phyloP scores from a whole-genome alignment of 805 yeast species.

The Metschnikowia anglica region DNA sequence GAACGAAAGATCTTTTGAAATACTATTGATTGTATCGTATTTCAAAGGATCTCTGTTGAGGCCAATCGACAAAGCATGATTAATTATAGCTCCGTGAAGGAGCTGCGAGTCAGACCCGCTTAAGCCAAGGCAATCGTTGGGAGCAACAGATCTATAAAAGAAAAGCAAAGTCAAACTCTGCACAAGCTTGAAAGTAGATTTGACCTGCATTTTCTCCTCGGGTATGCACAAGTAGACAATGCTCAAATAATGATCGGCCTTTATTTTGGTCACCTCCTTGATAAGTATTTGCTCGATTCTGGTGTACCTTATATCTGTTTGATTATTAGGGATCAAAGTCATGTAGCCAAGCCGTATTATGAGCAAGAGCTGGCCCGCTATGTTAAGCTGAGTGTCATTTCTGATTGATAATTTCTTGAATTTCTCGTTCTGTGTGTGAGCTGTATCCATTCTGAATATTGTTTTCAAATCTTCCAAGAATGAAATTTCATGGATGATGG shows the following conservation, averaged over 20 bases:
- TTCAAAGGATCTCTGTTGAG: constrained; percentile 40
- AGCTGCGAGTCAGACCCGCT: constrained; percentile 41
- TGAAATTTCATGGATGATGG: constrained; percentile 33
- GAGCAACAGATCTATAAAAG: constrained; percentile 38
- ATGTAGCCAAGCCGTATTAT: constrained; percentile 37
- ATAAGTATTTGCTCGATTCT: constrained; percentile 30
- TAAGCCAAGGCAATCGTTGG: constrained; percentile 43
- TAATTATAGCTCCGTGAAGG: constrained; percentile 36
- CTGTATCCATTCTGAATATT: constrained; percentile 18
- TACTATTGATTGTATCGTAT: constrained; percentile 30
- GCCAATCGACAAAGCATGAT: constrained; percentile 42
- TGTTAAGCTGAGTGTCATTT: constrained; percentile 32
- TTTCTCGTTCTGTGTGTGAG: constrained; percentile 20
- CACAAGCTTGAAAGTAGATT: constrained; percentile 36
- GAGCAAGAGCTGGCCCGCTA: constrained; percentile 32
- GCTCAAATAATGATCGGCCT: constrained; percentile 29
- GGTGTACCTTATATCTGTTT: constrained; percentile 26
- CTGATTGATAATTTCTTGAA: constrained; percentile 26
- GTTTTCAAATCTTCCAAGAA: constrained; percentile 27
- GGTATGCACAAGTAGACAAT: constrained; percentile 36
- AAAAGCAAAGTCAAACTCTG: constrained; percentile 35
- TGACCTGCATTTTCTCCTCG: constrained; percentile 29
- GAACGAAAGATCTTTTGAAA: constrained; percentile 28
- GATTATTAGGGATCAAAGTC: constrained; percentile 38
- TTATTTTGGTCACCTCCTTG: constrained; percentile 30